Conservation (phyloP, 1,139 yeast genomes). For the Spathaspora sp. region DNA sequence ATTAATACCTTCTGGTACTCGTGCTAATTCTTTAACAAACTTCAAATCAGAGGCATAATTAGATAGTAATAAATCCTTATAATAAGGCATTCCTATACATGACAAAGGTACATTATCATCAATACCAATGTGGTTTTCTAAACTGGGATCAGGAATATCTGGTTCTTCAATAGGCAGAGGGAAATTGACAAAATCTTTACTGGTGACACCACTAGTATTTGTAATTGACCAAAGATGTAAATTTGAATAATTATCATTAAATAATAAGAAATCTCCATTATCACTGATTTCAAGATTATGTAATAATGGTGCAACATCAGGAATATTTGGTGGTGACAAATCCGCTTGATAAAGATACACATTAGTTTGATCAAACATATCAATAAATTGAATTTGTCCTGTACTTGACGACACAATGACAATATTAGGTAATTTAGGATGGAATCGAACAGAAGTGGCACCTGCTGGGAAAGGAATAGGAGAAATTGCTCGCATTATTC, state of each 20-base stretch:
- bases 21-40: constrained; percentile 54
- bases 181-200: constrained; percentile 44
- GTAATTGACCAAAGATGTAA: constrained; percentile 74
- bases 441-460: constrained; percentile 79
- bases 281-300: constrained; percentile 66
- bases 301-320: constrained; percentile 27
- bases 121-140: constrained; percentile 27
- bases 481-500: constrained; percentile 69
- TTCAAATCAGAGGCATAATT: constrained; percentile 70
- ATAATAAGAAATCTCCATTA: constrained; percentile 76
- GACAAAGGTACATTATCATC: constrained; percentile 59
- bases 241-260: constrained; percentile 64
- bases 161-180: constrained; percentile 55
- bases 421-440: constrained; percentile 83
- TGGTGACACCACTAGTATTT: constrained; percentile 24
- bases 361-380: constrained; percentile 73
- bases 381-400: constrained; percentile 87
- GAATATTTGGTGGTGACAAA: constrained; percentile 28
- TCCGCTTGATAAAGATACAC: constrained; percentile 64
- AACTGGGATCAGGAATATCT: constrained; percentile 25
- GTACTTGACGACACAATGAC: constrained; percentile 69
- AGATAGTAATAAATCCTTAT: constrained; percentile 73
- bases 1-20: constrained; percentile 46
- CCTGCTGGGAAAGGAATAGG: constrained; percentile 92
- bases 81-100: constrained; percentile 83